Evolutionary conservation across 176 grass and related monocot species (phyloP).

Genomic region (maize (Zea mays)): DNA sequence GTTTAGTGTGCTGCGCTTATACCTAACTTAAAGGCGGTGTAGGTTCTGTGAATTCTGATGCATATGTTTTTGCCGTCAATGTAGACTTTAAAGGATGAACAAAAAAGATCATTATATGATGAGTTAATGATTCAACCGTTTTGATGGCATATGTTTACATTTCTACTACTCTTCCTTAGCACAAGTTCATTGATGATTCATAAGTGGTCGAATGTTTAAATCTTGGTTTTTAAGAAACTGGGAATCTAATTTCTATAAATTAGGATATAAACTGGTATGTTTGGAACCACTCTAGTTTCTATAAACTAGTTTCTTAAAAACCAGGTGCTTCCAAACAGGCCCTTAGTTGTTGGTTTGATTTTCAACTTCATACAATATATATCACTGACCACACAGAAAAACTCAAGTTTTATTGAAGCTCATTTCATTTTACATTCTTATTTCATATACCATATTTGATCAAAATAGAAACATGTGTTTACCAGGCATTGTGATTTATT

Average conservation of each 20-base stretch:
- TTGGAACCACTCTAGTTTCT: no score
- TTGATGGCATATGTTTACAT: background rate
- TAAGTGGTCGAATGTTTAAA: background rate
- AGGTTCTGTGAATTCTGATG: background rate
- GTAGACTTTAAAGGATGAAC: slow-evolving; percentile 94
- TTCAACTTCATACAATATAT: slow-evolving; percentile 6
- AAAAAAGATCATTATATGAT: slow-evolving; percentile 86
- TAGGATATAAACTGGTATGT: no score
- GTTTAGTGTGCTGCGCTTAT: background rate
- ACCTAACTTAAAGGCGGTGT: background rate
- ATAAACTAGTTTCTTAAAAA: no score
- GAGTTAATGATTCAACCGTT: slow-evolving; percentile 48
- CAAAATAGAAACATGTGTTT: background rate
- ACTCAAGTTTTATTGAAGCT: background rate
- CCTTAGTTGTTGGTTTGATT: slow-evolving; percentile 14
- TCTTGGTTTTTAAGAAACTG: no score
- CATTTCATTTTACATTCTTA: slow-evolving; percentile 20
- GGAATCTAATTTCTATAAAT: no score
- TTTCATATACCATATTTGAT: slow-evolving; percentile 5
- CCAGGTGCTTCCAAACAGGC: no score
- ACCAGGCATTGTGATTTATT: background rate
- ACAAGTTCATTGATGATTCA: slow-evolving; percentile 5
- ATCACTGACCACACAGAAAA: background rate
- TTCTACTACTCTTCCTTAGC: background rate
- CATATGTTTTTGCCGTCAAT: slow-evolving; percentile 3